Evolutionary conservation across 768 basidiomycete genomes (phyloP).

Genomic region (Boletellus ananiceps): DNA sequence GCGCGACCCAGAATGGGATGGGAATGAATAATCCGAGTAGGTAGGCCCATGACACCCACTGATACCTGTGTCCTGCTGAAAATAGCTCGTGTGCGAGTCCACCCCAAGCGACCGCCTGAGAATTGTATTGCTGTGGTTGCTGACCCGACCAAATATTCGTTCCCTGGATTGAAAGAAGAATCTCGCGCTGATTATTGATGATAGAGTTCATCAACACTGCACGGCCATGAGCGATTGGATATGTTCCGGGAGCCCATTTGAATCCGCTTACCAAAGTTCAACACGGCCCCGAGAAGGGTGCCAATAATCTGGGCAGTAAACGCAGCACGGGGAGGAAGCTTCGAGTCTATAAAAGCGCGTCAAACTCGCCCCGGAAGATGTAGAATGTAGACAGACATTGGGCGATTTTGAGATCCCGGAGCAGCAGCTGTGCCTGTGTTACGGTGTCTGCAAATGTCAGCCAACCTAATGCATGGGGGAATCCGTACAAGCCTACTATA

Average conservation of each 20-base stretch:
- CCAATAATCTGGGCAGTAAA: constrained; percentile 59
- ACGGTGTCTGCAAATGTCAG: too few species aligned
- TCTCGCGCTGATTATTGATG: constrained; percentile 45
- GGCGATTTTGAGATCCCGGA: too few species aligned
- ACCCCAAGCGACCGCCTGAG: constrained; percentile 37
- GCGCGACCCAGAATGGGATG: constrained; percentile 39
- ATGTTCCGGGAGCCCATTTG: neutral
- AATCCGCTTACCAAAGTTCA: constrained; percentile 39
- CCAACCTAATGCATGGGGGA: too few species aligned
- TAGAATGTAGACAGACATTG: too few species aligned
- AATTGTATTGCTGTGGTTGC: constrained; percentile 28
- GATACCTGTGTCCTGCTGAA: constrained; percentile 25
- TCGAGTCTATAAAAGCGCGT: constrained; percentile 30
- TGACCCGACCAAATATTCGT: constrained; percentile 38
- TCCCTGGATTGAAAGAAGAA: constrained; percentile 51
- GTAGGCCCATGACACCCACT: constrained; percentile 40
- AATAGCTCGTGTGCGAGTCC: constrained; percentile 36
- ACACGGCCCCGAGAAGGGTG: constrained; percentile 47
- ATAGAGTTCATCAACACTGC: constrained; percentile 58
- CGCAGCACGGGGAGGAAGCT: constrained; percentile 60
- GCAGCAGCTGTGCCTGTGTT: too few species aligned
- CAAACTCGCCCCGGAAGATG: constrained; percentile 5
- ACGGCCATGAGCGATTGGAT: constrained; percentile 9
- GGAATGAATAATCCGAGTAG: constrained; percentile 33
- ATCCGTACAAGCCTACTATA: too few species aligned